Evolutionary conservation across 345 rosid genomes (phyloP).

Genomic region (Citrus unshiu): DNA sequence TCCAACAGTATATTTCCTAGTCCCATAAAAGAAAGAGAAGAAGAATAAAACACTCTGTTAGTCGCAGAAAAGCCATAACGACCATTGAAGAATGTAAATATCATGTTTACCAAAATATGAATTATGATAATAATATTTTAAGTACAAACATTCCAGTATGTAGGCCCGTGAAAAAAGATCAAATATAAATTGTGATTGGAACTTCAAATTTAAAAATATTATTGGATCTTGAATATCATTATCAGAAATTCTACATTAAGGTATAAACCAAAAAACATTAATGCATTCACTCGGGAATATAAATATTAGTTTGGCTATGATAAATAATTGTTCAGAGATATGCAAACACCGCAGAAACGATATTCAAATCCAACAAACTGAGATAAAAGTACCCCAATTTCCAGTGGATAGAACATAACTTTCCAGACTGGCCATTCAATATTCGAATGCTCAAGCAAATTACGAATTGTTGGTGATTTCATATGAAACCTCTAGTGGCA

Average conservation of each 20-base stretch:
- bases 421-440: neutral
- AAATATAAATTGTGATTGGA: neutral
- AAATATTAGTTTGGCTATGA: neutral
- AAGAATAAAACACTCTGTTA: neutral
- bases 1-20: slow-evolving; percentile 52
- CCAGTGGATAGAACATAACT: neutral
- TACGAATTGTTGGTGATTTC: no score
- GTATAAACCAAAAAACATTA: neutral
- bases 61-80: neutral
- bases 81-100: neutral
- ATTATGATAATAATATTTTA: neutral
- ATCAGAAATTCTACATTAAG: neutral
- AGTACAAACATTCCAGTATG: neutral
- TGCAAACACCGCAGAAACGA: neutral
- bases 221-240: neutral
- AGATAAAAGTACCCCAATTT: neutral
- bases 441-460: no score
- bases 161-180: neutral
- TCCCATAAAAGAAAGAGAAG: neutral
- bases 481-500: neutral
- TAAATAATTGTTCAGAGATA: neutral
- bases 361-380: neutral
- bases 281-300: neutral
- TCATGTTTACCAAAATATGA: neutral
- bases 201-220: neutral